Evolutionary conservation across 345 rosid species (phyloP).

Genomic region (Heritiera fomes): DNA sequence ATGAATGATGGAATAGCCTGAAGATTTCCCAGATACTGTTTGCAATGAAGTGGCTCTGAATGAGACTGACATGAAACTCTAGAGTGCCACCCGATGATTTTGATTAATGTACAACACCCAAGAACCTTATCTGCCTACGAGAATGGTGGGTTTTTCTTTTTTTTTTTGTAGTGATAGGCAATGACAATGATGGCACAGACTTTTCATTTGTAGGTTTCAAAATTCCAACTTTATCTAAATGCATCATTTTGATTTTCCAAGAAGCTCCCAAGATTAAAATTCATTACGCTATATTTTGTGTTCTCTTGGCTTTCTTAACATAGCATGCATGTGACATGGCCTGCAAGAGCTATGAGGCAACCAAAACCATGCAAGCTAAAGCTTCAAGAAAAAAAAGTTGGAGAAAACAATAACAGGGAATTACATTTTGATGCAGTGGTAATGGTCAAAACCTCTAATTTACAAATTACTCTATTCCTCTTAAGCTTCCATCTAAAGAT

Average conservation of each 20-base stretch:
- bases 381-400: not conserved
- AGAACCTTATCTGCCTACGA: not conserved
- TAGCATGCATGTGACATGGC: not conserved
- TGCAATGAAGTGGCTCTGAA: not conserved
- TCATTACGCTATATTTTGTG: not conserved
- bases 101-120: too few relatives aligned
- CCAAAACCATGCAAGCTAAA: not conserved
- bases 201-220: not conserved
- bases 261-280: not conserved
- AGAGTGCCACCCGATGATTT: too few relatives aligned
- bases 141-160: not conserved
- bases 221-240: not conserved
- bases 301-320: not conserved
- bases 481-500: constrained; percentile 16
- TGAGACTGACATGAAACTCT: not conserved
- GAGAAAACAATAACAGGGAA: not conserved
- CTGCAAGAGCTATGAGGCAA: not conserved
- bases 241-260: not conserved
- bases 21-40: not conserved
- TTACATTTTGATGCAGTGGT: not conserved
- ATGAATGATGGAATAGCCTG: not conserved
- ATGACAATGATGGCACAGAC: not conserved
- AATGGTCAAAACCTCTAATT: not conserved
- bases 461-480: constrained; percentile 3
- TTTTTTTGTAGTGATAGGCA: not conserved